phyloP scores from a whole-genome alignment of 176 grass and related monocot species.

The Thalia dealbata region DNA sequence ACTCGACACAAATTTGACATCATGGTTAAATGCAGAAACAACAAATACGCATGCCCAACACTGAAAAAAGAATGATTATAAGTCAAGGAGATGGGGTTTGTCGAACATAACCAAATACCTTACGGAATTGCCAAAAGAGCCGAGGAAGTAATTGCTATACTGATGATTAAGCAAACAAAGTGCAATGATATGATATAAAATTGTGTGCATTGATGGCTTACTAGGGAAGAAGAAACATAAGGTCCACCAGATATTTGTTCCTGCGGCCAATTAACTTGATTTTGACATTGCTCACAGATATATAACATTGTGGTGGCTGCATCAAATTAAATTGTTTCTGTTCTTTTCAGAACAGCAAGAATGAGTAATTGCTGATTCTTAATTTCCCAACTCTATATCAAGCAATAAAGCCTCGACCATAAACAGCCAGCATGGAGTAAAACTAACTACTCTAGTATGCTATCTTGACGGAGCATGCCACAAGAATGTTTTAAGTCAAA shows the following conservation, averaged over 20 bases:
- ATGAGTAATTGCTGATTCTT: not conserved
- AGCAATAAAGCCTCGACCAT: too few relatives aligned
- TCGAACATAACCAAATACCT: not conserved
- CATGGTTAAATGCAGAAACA: too few relatives aligned
- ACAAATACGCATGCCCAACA: too few relatives aligned
- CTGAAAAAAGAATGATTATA: not conserved
- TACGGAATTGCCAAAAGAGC: not conserved
- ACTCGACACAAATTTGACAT: too few relatives aligned
- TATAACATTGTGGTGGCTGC: not conserved
- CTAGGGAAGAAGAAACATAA: not conserved
- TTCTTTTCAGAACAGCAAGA: not conserved
- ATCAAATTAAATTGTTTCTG: not conserved
- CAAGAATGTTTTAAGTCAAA: not conserved
- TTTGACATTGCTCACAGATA: not conserved
- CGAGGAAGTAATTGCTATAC: not conserved
- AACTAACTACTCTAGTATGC: not conserved
- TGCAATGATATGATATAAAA: not conserved
- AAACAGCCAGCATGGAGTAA: not conserved
- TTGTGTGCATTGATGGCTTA: not conserved
- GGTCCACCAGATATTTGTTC: not conserved
- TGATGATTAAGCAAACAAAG: not conserved
- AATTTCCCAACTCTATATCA: not conserved
- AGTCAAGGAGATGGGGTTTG: not conserved
- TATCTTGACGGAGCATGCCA: not conserved
- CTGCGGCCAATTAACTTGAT: not conserved